phyloP scores from a whole-genome alignment of 1,139 yeast genomes.

The Yamadazyma siamensis region DNA sequence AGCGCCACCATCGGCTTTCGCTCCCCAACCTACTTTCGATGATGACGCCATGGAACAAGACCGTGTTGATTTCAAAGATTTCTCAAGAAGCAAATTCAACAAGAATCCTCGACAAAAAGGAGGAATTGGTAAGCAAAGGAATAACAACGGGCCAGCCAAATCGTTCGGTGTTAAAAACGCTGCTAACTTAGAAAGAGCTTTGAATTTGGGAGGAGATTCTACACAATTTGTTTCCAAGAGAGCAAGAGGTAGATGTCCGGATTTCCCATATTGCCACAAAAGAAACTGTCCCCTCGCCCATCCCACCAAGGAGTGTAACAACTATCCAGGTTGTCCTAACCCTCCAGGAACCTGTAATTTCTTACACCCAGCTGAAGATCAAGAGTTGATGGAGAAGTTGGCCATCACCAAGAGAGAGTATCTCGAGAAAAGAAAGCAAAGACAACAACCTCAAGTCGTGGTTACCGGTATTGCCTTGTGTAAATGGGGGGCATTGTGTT shows the following conservation, averaged over 20 bases:
- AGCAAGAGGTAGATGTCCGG: conserved; percentile 65
- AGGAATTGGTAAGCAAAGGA: conserved; percentile 12
- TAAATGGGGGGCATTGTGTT: conserved; percentile 71
- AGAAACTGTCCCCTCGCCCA: conserved; percentile 72
- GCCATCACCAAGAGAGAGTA: conserved; percentile 56
- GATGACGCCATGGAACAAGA: conserved; percentile 13
- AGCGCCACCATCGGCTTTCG: neutral
- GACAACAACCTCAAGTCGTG: conserved; percentile 27
- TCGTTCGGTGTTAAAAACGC: conserved; percentile 34
- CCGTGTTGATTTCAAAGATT: conserved; percentile 12
- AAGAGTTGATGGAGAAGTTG: conserved; percentile 61
- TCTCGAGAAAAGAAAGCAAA: conserved; percentile 29
- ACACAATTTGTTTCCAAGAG: conserved; percentile 35
- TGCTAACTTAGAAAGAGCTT: conserved; percentile 39
- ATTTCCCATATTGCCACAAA: conserved; percentile 74
- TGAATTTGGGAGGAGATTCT: conserved; percentile 29
- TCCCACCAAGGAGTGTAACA: conserved; percentile 72
- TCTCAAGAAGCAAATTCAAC: conserved; percentile 9
- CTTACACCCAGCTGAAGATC: conserved; percentile 83
- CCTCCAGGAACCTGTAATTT: conserved; percentile 80
- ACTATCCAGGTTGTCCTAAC: conserved; percentile 77
- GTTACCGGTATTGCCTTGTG: conserved; percentile 53
- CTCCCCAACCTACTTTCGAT: conserved; percentile 6
- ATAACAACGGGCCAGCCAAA: conserved; percentile 18
- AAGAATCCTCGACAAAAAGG: conserved; percentile 6